Conservation (phyloP, 768 basidiomycete genomes). For the Mycena venus region DNA sequence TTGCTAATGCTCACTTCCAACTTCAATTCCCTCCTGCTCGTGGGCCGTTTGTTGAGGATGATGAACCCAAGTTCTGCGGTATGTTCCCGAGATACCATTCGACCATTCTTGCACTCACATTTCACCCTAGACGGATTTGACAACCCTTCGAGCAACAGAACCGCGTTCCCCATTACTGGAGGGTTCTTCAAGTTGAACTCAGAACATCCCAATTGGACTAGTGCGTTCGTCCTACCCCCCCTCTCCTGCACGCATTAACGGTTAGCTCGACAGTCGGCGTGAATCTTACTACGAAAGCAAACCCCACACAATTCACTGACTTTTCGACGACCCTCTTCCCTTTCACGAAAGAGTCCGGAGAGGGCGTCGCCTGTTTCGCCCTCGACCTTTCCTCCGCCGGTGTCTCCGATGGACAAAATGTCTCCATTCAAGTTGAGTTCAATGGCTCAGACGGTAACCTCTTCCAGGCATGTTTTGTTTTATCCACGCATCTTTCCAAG, state of each 20-base stretch:
- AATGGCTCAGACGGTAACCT: conserved; percentile 80
- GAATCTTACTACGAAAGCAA: not conserved
- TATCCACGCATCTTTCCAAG: not conserved
- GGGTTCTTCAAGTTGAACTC: conserved; percentile 76
- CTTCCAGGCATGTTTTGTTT: conserved; percentile 69
- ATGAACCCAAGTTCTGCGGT: conserved; percentile 80
- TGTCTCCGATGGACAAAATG: conserved; percentile 74
- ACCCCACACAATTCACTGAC: conserved; percentile 42
- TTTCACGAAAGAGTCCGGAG: conserved; percentile 64
- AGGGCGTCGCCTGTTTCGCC: conserved; percentile 77
- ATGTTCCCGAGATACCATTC: conserved; percentile 29
- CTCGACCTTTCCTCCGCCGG: conserved; percentile 70
- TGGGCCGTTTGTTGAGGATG: conserved; percentile 73
- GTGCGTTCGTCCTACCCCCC: conserved; percentile 51
- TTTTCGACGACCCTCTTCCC: conserved; percentile 67
- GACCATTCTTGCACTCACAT: conserved; percentile 2
- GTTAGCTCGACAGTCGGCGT: conserved; percentile 1
- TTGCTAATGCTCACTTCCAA: conserved; percentile 82
- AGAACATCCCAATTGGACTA: conserved; percentile 73
- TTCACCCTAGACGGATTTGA: conserved; percentile 71
- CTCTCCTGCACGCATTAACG: conserved; percentile 12
- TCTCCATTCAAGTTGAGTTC: conserved; percentile 79
- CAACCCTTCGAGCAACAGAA: conserved; percentile 65
- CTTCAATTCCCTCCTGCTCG: conserved; percentile 82
- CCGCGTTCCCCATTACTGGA: conserved; percentile 74